Base-by-base conservation (phyloP, 2,329 filamentous ascomycete species). In the Aphanocladium album region DNA sequence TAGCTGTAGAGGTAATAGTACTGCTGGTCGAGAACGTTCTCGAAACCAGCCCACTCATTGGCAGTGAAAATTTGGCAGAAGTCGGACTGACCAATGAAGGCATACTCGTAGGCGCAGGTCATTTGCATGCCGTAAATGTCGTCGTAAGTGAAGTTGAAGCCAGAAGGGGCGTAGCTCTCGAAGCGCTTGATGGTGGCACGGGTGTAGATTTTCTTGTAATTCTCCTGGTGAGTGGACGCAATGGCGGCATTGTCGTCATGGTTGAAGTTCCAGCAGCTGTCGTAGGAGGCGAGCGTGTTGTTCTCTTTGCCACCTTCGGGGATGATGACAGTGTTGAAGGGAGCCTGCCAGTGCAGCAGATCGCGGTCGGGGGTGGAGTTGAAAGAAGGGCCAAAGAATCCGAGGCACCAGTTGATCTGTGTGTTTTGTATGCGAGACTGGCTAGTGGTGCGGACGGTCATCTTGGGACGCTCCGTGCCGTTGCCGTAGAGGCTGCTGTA, bases 1-100 rank as follows among this genome's bases (percentile, higher is more conserved):
- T 85, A 90, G 57, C 86, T 86, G 72, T 93, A 95, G 71, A 90
- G 81, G 71, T 85, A 86, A 76, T 93, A 93, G 72, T 89, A 85
- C 57, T 79, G 77, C 39, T 82, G 75, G 63, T 84, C 82, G 11
- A 83, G 69, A 3, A 77, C 78, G 62, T 79, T 78, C 60, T 82
- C 81, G 71, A 92, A 93, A 43, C 82, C 73, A 27, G 77, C 74
- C 88, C 89, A 93, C 72, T 93, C 89, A 1, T 79, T 70, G 23
- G 79, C 71, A 0, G 81, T 85, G 75, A 95, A 93, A 27, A 93
- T 76, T 14, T 69, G 67, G 71, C 90, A 95, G 73, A 93, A 92
- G 35, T 78, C 74, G 4, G 78, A 82, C 60, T 69, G 70, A 21
- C 79, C 79, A 17, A 83, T 74, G 63, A 77, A 81, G 41, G 72